A percentile compares a stretch with the other conserved stretches of the same genome.
phyloP scores from a whole-genome alignment of 1,139 yeast genomes.

The Saccharomycopsis hybrid region DNA sequence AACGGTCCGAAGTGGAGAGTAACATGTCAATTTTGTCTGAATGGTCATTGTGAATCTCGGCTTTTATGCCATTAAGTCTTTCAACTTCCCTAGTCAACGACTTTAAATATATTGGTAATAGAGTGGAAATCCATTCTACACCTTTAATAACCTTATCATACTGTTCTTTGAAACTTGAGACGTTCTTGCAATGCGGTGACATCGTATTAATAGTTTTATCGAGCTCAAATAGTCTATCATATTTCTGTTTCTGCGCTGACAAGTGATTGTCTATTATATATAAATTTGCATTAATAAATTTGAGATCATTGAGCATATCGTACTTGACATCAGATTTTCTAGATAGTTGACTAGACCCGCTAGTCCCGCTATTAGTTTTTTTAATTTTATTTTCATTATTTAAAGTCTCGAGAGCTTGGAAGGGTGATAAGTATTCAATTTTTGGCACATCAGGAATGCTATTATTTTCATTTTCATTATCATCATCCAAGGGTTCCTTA shows the following conservation, averaged over 20 bases:
- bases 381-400: neutral
- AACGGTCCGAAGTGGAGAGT: constrained; percentile 15
- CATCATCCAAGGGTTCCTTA: too few relatives aligned
- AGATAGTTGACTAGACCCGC: neutral
- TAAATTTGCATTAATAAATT: constrained; percentile 3
- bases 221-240: constrained; percentile 7
- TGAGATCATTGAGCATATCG: constrained; percentile 2
- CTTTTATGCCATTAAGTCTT: constrained; percentile 7
- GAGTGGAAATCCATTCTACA: constrained; percentile 10
- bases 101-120: constrained; percentile 17
- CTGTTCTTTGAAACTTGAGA: neutral
- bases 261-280: constrained; percentile 6
- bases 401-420: neutral
- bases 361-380: neutral
- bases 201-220: too few relatives aligned
- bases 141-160: neutral
- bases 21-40: constrained; percentile 17
- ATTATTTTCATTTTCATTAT: too few relatives aligned
- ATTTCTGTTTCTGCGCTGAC: constrained; percentile 4
- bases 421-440: too few relatives aligned
- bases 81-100: constrained; percentile 15
- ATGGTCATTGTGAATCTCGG: constrained; percentile 14
- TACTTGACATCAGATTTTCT: neutral
- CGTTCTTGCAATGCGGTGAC: too few relatives aligned
- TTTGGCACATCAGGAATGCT: too few relatives aligned